Percentiles rank a stretch among this genome's conserved stretches.
Conservation (phyloP, 805 yeast species). For the Saturnispora sekii region DNA sequence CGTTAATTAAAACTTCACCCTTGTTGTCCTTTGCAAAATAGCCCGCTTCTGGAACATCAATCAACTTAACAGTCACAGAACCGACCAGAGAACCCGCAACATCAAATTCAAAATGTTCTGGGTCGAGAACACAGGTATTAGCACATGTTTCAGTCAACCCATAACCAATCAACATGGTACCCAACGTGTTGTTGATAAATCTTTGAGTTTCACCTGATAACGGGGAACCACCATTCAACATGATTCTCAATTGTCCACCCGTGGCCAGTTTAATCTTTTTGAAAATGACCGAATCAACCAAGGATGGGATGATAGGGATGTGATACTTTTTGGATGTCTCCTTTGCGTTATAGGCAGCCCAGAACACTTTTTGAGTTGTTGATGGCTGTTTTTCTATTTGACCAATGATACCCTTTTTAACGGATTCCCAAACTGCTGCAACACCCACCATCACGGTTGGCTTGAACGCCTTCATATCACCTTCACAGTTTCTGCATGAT, state of each 20-base stretch:
- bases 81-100: conserved; percentile 79
- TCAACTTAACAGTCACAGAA: conserved; percentile 75
- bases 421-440: conserved; percentile 96
- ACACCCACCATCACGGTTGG: conserved; percentile 98
- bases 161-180: conserved; percentile 88
- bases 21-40: conserved; percentile 83
- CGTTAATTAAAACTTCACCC: conserved; percentile 83
- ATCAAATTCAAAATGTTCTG: conserved; percentile 56
- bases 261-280: conserved; percentile 88
- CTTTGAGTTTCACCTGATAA: conserved; percentile 71
- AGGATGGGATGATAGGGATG: conserved; percentile 66
- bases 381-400: conserved; percentile 62
- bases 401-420: conserved; percentile 80
- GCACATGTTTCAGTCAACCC: conserved; percentile 97
- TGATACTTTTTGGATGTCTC: conserved; percentile 48
- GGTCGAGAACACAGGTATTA: conserved; percentile 63
- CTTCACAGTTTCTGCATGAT: conserved; percentile 74
- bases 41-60: conserved; percentile 87
- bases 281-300: conserved; percentile 68
- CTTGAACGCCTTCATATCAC: conserved; percentile 77
- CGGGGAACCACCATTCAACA: conserved; percentile 92
- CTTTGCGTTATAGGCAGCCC: conserved; percentile 81
- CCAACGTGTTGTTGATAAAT: conserved; percentile 64
- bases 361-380: conserved; percentile 68
- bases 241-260: conserved; percentile 71